Base-by-base conservation (phyloP, 108 stramenopile species). In the Stephanodiscus minutulus region DNA sequence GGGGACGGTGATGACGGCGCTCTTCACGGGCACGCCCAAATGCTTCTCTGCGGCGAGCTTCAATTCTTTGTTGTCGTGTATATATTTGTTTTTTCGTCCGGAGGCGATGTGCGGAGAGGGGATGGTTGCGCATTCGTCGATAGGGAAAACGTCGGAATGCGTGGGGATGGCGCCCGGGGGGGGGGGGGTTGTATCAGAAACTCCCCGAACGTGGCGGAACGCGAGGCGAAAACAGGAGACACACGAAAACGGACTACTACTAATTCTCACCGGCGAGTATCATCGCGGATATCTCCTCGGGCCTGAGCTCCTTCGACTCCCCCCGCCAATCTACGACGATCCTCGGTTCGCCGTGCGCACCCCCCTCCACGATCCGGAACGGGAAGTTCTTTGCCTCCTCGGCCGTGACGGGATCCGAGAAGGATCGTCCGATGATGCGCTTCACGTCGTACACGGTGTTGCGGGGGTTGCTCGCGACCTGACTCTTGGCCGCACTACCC, bases 1-100 rank as follows among this genome's bases (percentile, higher is more conserved):
- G 20, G 92, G 91, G 27, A 93, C 94, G 24, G 94, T 92, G 76
- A 92, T 87, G 17, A 91, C 92, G 49, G 91, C 91, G 37, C 84
- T 61, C 31, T 83, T 85, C 28, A 92, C 82, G 17, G 73, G 48
- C 46, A 50, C 36, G 11, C 82, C 85, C 57, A 88, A 71, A 70
- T 77, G 78, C 21, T 58, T 53, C 70, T 87, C 87, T 25, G 91
- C 88, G 41, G 83, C 82, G 24, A 24, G 28, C 70, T 74, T 82
- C 63, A 89, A 74, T 70, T 91, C 84, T 60, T 35, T 15, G 8
- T 39, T 35, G n/a, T n/a, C 35, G 35, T 35, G 5, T 3, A 5
- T 35, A 5, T 39, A 39, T 39, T 39, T 8, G 9, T 39, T 39
- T 11, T 39, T 39, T 9, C 7, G 11, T 39, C 39, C 10, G 11